Base-by-base conservation (phyloP, 139 green algal species). In the Micractinium conductrix region DNA sequence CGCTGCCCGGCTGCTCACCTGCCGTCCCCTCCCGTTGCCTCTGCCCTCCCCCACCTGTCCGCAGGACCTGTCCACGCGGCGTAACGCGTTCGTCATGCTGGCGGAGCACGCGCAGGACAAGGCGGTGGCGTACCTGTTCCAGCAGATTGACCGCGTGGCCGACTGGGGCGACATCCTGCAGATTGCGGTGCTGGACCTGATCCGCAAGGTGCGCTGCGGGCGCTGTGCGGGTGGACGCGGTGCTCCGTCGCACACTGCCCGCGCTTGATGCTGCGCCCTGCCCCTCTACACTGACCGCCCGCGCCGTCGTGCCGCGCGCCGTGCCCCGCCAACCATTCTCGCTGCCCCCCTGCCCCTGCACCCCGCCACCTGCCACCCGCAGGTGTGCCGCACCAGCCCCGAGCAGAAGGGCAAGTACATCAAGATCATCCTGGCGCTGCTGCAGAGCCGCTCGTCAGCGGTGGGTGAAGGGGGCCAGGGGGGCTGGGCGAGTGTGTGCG, bases 381-480 rank as follows among this genome's bases (percentile, higher is more conserved):
- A 97, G 92, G 94, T 96, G 22, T 99, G 97, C 91, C 91, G 94
- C 69, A 92, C 84, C 17, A 89, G 92, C 30, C 95, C 97, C 1
- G 89, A 86, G 24, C 89, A 97, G 81, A 99, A 99, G 92, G 97
- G 96, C 63, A 95, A 95, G 81, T 98, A 98, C 92, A 99, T 99
- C 91, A 99, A 99, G 89, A 96, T 99, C 85, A 98, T 99, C 87
- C 90, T 99, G 79, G 92, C 94, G 35, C 91, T 99, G 79, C 91
- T 99, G 81, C 82, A 94, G 68, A 94, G 89, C 43, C 92, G 89
- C 69, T 95, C 89, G 81, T 94, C 96, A 1, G 94, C 95, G 4
- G 97, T n/a, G n/a, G n/a, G n/a, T n/a, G n/a, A n/a, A n/a, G n/a
- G n/a, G n/a, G n/a, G n/a, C n/a, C n/a, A n/a, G n/a, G n/a, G n/a